These are phyloP conservation scores for Dissophora ornata DNA, from an alignment of 192 early-diverging fungal species.

Conservation along the genomic window DNA sequence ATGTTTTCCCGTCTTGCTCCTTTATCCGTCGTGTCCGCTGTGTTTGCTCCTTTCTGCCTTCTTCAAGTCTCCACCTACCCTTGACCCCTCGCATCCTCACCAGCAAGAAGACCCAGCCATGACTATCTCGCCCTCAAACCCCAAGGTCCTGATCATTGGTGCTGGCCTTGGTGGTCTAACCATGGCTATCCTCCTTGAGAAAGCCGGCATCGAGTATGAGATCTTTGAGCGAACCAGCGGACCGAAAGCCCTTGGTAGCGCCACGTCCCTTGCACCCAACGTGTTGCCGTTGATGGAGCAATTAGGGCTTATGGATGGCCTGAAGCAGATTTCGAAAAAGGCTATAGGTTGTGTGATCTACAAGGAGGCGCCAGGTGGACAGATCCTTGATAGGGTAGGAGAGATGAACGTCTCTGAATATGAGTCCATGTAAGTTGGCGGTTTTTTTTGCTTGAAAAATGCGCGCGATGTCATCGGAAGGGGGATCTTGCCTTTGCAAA, in stretches of 20 bases:
- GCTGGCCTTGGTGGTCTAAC: constrained; percentile 9
- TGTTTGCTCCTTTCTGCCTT: too few species aligned
- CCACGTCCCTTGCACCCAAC: not conserved
- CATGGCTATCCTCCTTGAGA: constrained; percentile 3
- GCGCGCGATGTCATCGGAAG: too few species aligned
- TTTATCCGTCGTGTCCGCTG: too few species aligned
- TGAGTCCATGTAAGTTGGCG: too few species aligned
- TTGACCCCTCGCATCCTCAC: too few species aligned
- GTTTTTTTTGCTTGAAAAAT: too few species aligned
- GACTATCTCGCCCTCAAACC: not conserved
- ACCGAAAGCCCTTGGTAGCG: not conserved
- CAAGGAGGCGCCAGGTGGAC: not conserved
- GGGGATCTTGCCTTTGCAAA: too few species aligned
- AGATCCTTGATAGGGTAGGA: not conserved
- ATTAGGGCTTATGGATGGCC: not conserved
- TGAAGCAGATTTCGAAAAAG: not conserved
- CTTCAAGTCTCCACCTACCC: too few species aligned
- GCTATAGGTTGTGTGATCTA: not conserved
- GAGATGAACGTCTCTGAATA: too few species aligned
- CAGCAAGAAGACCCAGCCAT: too few species aligned
- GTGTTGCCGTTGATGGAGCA: constrained; percentile 8
- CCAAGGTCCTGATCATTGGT: constrained; percentile 7
- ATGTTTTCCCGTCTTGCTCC: too few species aligned
- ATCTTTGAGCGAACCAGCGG: not conserved
- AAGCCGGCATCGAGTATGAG: constrained; percentile 7